Evolutionary conservation across 257 asterid species (phyloP), one percentile per base, ranked within the genome.

Genomic region (Capsicum baccatum): DNA sequence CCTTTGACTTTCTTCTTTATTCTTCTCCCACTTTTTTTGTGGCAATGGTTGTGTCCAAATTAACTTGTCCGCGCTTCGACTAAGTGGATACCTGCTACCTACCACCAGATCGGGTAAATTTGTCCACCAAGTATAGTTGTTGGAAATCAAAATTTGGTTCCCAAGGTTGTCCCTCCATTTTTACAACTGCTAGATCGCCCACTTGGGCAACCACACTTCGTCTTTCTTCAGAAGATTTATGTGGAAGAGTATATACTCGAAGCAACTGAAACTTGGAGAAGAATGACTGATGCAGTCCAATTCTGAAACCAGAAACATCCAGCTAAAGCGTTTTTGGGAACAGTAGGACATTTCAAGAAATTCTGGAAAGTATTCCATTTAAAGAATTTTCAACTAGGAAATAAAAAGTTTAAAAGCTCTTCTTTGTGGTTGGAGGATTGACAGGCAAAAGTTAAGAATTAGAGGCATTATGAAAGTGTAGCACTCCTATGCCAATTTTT

Each of bases 161-260:
- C 79, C 79, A 70, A 9, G 79, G 79, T 17, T 70, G 55, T 70
- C 55, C 8, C 55, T 68, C 79, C 56, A 70, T 39, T 56, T 42
- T 70, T 70, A 21, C 37, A 70, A 70, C 56, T 39, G 78, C 73
- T 68, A 68, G 76, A 21, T 68, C 76, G 37, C 26, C 52, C 76
- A 37, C 76, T 68, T 35, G 54, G 54, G 33, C 79, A 39, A 26
- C 79, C 19, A 42, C 54, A 69, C 79, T 39, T 69, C 33, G 14
- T 69, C 47, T 69, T 69, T 37, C 79, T 69, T 69, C 26, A 69
- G 50, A 39, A 69, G 79, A 39, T 16, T 69, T 69, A 37, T 16
- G 79, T 69, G 55, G 55, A 39, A 16, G 50, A 69, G 54, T 48
- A 39, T 37, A 70, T 70, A 70, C 79, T 70, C 35, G 9, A 19